Evolutionary conservation across 306 rosid genomes (phyloP), one percentile per base, ranked within the genome.

Genomic region (Trichosanthes cucumerina): DNA sequence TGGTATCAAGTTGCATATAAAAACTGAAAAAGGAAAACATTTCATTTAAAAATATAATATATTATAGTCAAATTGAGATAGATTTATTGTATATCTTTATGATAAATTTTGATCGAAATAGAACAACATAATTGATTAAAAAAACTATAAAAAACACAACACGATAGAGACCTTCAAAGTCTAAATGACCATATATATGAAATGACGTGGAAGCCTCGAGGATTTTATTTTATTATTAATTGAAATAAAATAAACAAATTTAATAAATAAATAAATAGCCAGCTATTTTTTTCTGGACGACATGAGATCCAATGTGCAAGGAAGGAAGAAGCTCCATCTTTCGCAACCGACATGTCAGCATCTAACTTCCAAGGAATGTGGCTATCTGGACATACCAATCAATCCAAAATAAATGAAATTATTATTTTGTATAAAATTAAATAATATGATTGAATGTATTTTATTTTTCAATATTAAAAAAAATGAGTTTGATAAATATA

Each of bases 291-390:
- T 15, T 12, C 77, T 71, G 77, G 77, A 41, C 75, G 11, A 69
- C 53, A 39, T 69, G 75, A 69, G 75, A 43, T 28, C 34, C 52
- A 41, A 41, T 9, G 34, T 10, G 33, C 34, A 41, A 41, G 75
- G 50, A 71, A 26, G 57, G 38, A 46, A 69, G 54, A 21, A 21
- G 75, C 26, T 46, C 39, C 6, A 47, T 46, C 58, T 14, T 41
- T 71, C 15, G 3, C 23, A 49, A 26, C 13, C 24, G 58, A 71
- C 58, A 71, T 24, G 56, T 71, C 77, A 46, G 58, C 58, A 47
- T 47, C 77, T 15, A 71, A 44, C 36, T 47, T 71, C 77, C 77
- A 46, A 71, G 77, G 77, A 71, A 71, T 71, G 23, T 71, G 58
- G 57, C 36, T 26, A 46, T 69, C 52, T 69, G 12, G 34, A 11